These are phyloP conservation scores for Ganoderma resinaceum DNA, from an alignment of 1,284 basidiomycete species.

Conservation along the genomic window DNA sequence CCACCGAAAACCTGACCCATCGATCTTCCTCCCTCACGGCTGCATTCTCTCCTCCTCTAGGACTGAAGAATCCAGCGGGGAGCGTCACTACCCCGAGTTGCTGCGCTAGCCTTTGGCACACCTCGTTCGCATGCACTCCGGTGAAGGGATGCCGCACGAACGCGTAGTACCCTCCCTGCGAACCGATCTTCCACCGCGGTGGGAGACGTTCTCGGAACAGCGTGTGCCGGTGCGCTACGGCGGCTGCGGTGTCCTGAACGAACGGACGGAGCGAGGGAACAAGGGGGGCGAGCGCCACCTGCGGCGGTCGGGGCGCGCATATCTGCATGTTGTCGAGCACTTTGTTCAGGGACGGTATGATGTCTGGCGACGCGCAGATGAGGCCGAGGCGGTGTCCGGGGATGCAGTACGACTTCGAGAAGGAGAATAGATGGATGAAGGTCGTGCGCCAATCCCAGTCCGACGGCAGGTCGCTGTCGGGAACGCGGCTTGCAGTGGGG, in stretches of 20 bases:
- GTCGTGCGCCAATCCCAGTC: constrained; percentile 65
- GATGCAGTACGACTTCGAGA: constrained; percentile 85
- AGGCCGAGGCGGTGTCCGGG: constrained; percentile 87
- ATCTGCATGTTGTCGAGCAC: constrained; percentile 78
- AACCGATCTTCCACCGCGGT: constrained; percentile 64
- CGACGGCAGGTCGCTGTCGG: constrained; percentile 10
- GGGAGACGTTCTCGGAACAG: constrained; percentile 63
- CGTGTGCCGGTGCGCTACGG: constrained; percentile 62
- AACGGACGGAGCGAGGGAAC: constrained; percentile 61
- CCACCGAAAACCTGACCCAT: constrained; percentile 83
- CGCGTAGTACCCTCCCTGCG: constrained; percentile 78
- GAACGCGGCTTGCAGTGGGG: neutral
- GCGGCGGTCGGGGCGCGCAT: constrained; percentile 77
- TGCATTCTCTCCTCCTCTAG: constrained; percentile 38
- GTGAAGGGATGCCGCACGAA: constrained; percentile 79
- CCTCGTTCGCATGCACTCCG: constrained; percentile 54
- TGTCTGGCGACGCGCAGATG: constrained; percentile 67
- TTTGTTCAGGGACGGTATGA: constrained; percentile 65
- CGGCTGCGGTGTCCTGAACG: constrained; percentile 56
- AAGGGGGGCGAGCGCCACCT: constrained; percentile 68
- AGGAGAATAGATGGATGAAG: constrained; percentile 81
- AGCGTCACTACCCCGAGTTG: constrained; percentile 73
- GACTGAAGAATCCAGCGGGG: constrained; percentile 74
- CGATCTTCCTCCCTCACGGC: constrained; percentile 49
- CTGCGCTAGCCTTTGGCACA: constrained; percentile 66